Base-by-base conservation (phyloP, 1,284 basidiomycete species). In the Entoloma clypeatum region DNA sequence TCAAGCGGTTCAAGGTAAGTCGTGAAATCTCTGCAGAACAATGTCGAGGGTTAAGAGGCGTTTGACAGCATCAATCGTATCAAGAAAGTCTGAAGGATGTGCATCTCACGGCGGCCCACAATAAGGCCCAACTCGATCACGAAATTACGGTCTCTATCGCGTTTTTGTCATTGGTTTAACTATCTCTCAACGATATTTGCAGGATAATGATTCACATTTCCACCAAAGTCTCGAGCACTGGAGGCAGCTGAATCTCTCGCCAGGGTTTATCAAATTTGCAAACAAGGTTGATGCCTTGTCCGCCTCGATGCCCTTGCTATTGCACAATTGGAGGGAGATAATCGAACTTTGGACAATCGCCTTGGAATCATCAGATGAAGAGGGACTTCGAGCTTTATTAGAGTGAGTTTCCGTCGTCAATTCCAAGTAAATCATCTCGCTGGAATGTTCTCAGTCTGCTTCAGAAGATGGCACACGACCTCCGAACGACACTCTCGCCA, bases 181-280 rank as follows among this genome's bases (percentile, higher is more conserved):
- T 25, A 46, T 21, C 31, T 49, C 27, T 45, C n/a, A n/a, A 21
- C 28, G 24, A 24, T 34, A n/a, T 28, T 4, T 24, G 1, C 41
- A 87, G 82, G 83, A 88, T 47, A 75, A 76, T 53, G 75, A 79
- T 44, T 86, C 83, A 0, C 80, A 85, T 54, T 89, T 90, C 54
- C 75, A 81, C 43, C 70, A 75, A 52, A 72, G 81, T 1, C 65
- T 91, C 19, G 67, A 77, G 18, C 76, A 85, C 50, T 88, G 85
- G 83, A 69, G 74, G 47, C 82, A 89, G 50, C 75, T 93, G 39
- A 92, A 89, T 59, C 76, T 94, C 19, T 75, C 87, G 0, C 76
- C 83, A 0, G 72, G 79, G 0, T 94, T 92, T 62, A 67, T 90
- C 44, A 63, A 71, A 14, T 88, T 92, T 49, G 77, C 83, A 2